phyloP scores from a whole-genome alignment of 441 rosid genomes.

The Hura crepitans region DNA sequence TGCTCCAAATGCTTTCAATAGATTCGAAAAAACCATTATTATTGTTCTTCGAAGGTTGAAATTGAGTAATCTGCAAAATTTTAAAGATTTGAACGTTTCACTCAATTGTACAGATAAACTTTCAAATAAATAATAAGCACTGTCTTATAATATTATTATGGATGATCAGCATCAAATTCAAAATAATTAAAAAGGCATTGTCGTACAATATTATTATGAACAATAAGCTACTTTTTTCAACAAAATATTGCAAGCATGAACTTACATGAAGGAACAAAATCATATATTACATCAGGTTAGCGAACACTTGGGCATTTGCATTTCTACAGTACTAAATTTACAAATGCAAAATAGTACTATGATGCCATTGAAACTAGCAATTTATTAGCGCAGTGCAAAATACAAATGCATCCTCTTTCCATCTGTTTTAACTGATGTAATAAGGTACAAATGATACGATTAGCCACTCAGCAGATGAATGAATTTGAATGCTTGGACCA shows the following conservation, averaged over 20 bases:
- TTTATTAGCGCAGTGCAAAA: background rate
- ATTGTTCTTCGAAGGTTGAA: conserved; percentile 54
- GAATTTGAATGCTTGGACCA: background rate
- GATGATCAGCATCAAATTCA: background rate
- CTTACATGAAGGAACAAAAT: background rate
- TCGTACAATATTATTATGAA: background rate
- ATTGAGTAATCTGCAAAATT: conserved; percentile 56
- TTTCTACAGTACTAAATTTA: background rate
- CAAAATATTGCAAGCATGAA: background rate
- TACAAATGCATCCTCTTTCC: background rate
- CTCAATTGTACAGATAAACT: background rate
- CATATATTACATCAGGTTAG: background rate
- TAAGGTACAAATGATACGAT: background rate
- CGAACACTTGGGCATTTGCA: background rate
- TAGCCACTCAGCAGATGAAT: background rate
- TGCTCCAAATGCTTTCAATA: conserved; percentile 48
- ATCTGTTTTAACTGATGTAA: background rate
- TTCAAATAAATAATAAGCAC: background rate
- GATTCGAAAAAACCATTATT: conserved; percentile 66
- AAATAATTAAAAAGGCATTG: background rate
- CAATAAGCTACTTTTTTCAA: background rate
- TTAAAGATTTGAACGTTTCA: conserved; percentile 14
- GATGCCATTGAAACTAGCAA: background rate
- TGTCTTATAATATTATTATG: background rate
- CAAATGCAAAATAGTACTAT: background rate